Evolutionary conservation across 1,284 basidiomycete species (phyloP), one percentile per base, ranked within the genome.

Genomic region (Ceratobasidium sp.): DNA sequence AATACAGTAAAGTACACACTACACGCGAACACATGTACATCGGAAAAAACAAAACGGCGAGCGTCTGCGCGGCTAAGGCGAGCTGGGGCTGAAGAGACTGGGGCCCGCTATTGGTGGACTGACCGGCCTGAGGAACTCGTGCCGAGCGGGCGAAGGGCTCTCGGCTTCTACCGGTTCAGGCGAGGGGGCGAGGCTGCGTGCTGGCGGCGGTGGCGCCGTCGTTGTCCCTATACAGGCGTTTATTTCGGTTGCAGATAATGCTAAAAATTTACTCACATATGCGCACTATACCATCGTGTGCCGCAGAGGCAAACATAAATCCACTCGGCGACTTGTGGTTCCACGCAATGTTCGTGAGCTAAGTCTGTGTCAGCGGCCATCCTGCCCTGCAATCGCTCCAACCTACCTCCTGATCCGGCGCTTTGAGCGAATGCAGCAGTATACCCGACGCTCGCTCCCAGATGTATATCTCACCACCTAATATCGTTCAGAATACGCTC

Each of bases 401-500:
- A 7, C 54, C 29, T 25, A 74, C 57, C 32, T 74, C 70, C 59
- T 74, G 59, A 43, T 74, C 70, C 2, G 70, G 70, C 46, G 70
- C 70, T 32, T 74, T 74, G 4, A 74, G 59, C 46, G 70, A 74
- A 29, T 74, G 70, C n/a, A 74, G 32, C 15, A 74, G 51, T 32
- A 74, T 46, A 19, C 70, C 70, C 13, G 70, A 74, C 40, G 70
- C 43, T 19, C 59, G 51, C 29, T 74, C 70, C 70, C 70, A 74
- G 6, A 74, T 74, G 59, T 74, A 74, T 51, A 74, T 74, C 37
- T 74, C 70, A 22, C 70, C 70, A n/a, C 70, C 70, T 74, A 64
- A 34, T 0, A 19, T n/a, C n/a, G 4, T 29, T 11, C 61, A 51
- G 37, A 6, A 22, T 40, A 51, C n/a, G 52, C 22, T 13, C 46